Base-by-base conservation (phyloP, 2,329 filamentous ascomycete species). In the Penicillium vulpinum region DNA sequence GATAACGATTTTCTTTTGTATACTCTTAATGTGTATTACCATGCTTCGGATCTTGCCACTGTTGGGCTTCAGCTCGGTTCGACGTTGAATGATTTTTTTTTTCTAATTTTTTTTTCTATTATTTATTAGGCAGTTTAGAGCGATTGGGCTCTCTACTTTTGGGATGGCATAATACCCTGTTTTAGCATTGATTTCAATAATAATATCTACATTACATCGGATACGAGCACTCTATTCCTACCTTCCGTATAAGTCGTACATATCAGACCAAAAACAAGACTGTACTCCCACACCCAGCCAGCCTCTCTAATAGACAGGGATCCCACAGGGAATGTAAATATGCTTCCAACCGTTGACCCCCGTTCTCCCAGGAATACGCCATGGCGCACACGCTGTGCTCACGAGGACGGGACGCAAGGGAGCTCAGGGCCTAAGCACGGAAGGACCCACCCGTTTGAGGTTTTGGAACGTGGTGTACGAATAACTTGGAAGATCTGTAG, bases 21-120 rank as follows among this genome's bases (percentile, higher is more conserved):
- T 66, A 63, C 46, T 61, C 53, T 45, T 67, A 66, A 67, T 67
- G 59, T 67, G 63, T 67, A 67, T 66, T 58, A 66, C 57, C 58
- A 67, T 41, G 60, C 45, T 60, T 57, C 38, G 54, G 55, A 61
- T 56, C 53, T 54, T 53, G 59, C 62, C 62, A 61, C 50, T 50
- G 61, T 53, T 48, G 22, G 18, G 36, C 36, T 15, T 43, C 24
- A 18, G 15, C 28, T 29, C 24, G n/a, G 35, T 41, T 50, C 22
- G 39, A 50, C 16, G 38, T 29, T 43, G 28, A 44, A 50, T 43
- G 39, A 44, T 49, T 45, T 22, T 47, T 48, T 46, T 9, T 21
- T 15, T 31, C 18, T n/a, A n/a, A 28, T n/a, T 43, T 7, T 36
- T n/a, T 39, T 13, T 15, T 10, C 21, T 35, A 6, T 35, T 11